Evolutionary conservation across 1,139 yeast species (phyloP).

Genomic region (Schwanniomyces etchellsii): DNA sequence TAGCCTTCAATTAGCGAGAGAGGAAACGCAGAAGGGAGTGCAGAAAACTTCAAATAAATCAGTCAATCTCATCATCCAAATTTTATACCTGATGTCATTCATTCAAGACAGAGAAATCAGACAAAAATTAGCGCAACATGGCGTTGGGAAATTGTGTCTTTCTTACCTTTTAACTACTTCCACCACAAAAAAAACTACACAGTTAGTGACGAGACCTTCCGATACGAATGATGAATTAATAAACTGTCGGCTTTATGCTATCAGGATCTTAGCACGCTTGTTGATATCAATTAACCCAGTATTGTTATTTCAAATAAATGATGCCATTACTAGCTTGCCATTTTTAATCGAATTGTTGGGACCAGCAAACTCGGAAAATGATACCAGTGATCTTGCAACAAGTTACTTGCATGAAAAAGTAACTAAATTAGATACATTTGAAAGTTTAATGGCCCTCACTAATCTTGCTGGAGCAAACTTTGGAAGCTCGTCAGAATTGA

Average conservation of each 20-base stretch:
- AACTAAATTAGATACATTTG: conserved; percentile 35
- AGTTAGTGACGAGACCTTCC: conserved; percentile 17
- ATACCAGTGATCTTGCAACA: neutral
- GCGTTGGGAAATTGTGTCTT: conserved; percentile 33
- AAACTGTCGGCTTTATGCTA: conserved; percentile 22
- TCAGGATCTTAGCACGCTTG: conserved; percentile 37
- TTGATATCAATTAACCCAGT: conserved; percentile 38
- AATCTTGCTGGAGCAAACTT: conserved; percentile 29
- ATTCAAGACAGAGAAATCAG: conserved; percentile 22
- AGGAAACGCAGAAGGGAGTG: conserved; percentile 8
- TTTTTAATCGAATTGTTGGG: conserved; percentile 45
- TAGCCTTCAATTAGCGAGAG: conserved; percentile 12
- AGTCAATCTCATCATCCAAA: conserved; percentile 13
- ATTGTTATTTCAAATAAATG: conserved; percentile 35
- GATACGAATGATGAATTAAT: conserved; percentile 7
- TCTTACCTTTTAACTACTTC: conserved; percentile 33
- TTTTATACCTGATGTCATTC: conserved; percentile 21
- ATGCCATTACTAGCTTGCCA: conserved; percentile 37
- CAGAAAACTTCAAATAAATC: conserved; percentile 6
- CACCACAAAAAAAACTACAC: conserved; percentile 9
- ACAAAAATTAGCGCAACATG: conserved; percentile 41
- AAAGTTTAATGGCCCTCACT: conserved; percentile 43
- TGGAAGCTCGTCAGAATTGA: conserved; percentile 22
- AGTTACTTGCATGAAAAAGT: conserved; percentile 20
- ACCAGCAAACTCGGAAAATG: conserved; percentile 8